Percentiles rank a stretch among this genome's conserved stretches.
phyloP scores from a whole-genome alignment of 805 yeast species.

The Wickerhamomyces subpelliculosus region DNA sequence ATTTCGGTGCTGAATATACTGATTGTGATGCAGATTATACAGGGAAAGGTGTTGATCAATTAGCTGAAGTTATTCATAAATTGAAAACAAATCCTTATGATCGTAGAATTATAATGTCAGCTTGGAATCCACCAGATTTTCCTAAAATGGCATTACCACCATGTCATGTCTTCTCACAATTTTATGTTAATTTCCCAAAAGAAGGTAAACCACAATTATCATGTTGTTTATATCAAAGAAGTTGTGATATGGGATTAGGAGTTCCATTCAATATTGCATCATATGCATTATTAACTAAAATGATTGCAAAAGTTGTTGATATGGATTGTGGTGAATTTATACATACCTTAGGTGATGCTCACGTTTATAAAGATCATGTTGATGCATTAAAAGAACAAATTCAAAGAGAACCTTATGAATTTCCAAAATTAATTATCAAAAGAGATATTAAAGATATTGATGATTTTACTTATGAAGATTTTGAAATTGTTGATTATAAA shows the following conservation, averaged over 20 bases:
- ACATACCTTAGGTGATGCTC: conserved; percentile 96
- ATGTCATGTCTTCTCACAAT: conserved; percentile 94
- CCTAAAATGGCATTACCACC: conserved; percentile 96
- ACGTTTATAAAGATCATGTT: conserved; percentile 87
- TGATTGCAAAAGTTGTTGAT: conserved; percentile 94
- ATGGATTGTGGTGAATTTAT: conserved; percentile 94
- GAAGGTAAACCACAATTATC: conserved; percentile 61
- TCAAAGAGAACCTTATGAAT: conserved; percentile 62
- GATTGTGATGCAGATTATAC: conserved; percentile 85
- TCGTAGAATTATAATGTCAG: conserved; percentile 88
- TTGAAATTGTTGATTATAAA: conserved; percentile 69
- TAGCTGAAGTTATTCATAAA: conserved; percentile 69
- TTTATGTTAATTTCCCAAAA: conserved; percentile 81
- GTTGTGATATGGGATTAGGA: conserved; percentile 99
- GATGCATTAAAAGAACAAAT: conserved; percentile 85
- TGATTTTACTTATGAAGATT: conserved; percentile 85
- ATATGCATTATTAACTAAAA: conserved; percentile 82
- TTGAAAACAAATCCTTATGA: conserved; percentile 88
- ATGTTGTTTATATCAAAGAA: conserved; percentile 88
- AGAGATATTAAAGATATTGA: conserved; percentile 69
- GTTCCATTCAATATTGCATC: conserved; percentile 98
- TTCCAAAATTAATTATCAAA: conserved; percentile 73
- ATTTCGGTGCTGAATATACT: conserved; percentile 88
- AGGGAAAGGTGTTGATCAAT: conserved; percentile 87
- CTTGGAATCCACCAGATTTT: conserved; percentile 98